A percentile compares a stretch with the other conserved stretches of the same genome.
phyloP scores from a whole-genome alignment of 2,329 filamentous ascomycete genomes.

The Zasmidium cellare region DNA sequence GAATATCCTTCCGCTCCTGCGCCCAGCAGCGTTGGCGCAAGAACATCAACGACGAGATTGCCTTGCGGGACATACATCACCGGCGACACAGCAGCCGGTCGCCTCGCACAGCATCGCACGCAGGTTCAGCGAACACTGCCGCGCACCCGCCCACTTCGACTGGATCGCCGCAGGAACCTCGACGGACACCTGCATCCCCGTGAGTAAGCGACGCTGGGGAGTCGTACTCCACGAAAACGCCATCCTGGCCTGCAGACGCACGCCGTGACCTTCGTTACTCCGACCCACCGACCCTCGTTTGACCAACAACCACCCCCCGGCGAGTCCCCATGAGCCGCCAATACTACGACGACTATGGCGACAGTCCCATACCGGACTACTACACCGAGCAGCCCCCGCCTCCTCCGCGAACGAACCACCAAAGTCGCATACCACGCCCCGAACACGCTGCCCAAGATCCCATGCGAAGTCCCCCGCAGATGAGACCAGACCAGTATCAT shows the following conservation, averaged over 20 bases:
- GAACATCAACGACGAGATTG: constrained; percentile 11
- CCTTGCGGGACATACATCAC: constrained; percentile 12
- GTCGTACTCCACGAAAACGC: constrained; percentile 9
- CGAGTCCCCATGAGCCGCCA: constrained; percentile 17
- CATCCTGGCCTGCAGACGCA: constrained; percentile 12
- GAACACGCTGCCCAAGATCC: constrained; percentile 11
- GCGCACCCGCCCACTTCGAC: constrained; percentile 9
- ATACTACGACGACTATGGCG: constrained; percentile 19
- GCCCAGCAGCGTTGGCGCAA: not conserved
- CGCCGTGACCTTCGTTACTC: constrained; percentile 7
- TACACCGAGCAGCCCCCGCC: constrained; percentile 7
- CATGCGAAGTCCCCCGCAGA: constrained; percentile 19
- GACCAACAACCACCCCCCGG: constrained; percentile 6
- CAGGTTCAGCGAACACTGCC: constrained; percentile 7
- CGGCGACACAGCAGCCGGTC: not conserved
- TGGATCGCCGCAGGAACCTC: constrained; percentile 5
- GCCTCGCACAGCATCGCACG: constrained; percentile 3
- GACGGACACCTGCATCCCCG: constrained; percentile 10
- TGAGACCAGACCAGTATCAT: constrained; percentile 18
- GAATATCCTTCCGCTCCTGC: constrained; percentile 5
- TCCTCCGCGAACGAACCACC: constrained; percentile 9
- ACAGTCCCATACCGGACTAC: constrained; percentile 12
- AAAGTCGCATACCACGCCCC: constrained; percentile 18
- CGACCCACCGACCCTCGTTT: constrained; percentile 3
- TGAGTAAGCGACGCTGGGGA: constrained; percentile 3